Evolutionary conservation across 768 basidiomycete genomes (phyloP), one percentile per base, ranked within the genome.

Genomic region (Leccinum sublutescens): DNA sequence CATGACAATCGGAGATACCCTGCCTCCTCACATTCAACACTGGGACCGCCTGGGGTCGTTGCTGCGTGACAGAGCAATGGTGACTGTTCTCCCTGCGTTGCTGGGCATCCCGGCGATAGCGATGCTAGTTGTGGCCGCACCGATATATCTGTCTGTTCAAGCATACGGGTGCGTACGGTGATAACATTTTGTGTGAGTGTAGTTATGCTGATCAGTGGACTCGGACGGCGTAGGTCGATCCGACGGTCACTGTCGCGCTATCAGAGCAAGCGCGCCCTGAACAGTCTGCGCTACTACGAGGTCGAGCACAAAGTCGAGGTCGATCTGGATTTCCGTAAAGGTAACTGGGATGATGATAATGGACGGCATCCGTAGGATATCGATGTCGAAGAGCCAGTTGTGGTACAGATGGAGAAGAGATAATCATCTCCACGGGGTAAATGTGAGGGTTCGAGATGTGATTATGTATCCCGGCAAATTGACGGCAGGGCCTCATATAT

Each of bases 41-140:
- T 58, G 61, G 64, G 36, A 62, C 17, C 58, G 58, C 21, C 56
- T 65, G 25, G 55, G 27, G 5, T 34, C 34, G 9, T 15, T 58
- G 2, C 19, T 65, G 14, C 38, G 55, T 19, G 36, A 52, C 23
- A 56, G 34, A 12, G 33, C 43, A 1, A 23, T 61, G n/a, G 31
- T 54, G 19, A 52, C 19, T 4, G 34, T 64, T 12, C 49, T 57
- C 1, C 52, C 55, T 4, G 27, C 50, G 7, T 36, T 64, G 14
- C 29, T 64, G 3, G 58, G 59, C 5, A 45, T 60, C 15, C 62
- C 63, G 3, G 55, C 50, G 4, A 29, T 31, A 4, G 50, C 50
- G n/a, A 31, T 50, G 17, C n/a, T 50, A 11, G 50, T 14, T 31
- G 50, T 23, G n/a, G 50, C n/a, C 10, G 50, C 50, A n/a, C 50